These are phyloP conservation scores for Aspergillus sojae DNA, from an alignment of 2,329 filamentous ascomycete genomes.

Conservation along the genomic window DNA sequence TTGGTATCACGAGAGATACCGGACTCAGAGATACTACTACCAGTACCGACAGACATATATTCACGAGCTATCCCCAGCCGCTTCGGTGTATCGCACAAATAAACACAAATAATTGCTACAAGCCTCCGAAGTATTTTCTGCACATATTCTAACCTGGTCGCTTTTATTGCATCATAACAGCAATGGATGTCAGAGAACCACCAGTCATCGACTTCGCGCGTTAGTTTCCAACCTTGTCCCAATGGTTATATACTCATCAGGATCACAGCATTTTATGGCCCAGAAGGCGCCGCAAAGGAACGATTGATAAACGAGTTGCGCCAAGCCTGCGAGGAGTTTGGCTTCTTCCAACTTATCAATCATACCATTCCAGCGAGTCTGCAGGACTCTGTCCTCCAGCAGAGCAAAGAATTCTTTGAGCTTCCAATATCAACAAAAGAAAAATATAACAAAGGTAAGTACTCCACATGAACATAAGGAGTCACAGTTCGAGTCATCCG, in stretches of 20 bases:
- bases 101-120: background rate
- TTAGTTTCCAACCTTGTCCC: background rate
- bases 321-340: background rate
- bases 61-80: too few relatives aligned
- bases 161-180: background rate
- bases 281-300: background rate
- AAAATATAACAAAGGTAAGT: background rate
- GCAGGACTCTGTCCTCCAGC: background rate
- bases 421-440: background rate
- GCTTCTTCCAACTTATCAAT: background rate
- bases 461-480: background rate
- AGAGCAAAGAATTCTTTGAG: background rate
- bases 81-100: too few relatives aligned
- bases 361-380: background rate
- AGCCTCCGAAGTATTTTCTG: background rate
- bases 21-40: too few relatives aligned
- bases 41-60: too few relatives aligned
- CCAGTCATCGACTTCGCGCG: background rate
- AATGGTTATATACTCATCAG: background rate
- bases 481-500: rapidly evolving
- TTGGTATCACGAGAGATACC: too few relatives aligned
- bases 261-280: background rate
- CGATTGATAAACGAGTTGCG: background rate
- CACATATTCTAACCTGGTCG: background rate
- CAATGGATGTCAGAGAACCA: background rate